Evolutionary conservation across 331 rosid species (phyloP).

Genomic region (Acacia concinna): DNA sequence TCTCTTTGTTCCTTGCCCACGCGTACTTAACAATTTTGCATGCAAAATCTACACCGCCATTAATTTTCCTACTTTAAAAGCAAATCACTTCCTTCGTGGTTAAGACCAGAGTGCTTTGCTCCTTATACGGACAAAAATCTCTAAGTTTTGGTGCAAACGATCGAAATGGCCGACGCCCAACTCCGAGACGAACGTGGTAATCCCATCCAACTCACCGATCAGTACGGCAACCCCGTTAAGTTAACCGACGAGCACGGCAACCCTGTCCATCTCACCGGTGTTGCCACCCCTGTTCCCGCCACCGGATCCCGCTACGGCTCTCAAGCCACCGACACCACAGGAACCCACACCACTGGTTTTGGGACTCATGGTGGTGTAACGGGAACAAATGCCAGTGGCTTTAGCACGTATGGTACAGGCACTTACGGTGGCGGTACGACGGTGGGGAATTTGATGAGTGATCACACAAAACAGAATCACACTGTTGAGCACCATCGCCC

Average conservation of each 20-base stretch:
- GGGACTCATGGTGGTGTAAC: slow-evolving; percentile 5
- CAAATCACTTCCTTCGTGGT: neutral
- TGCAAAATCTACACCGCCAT: slow-evolving; percentile 50
- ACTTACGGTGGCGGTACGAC: slow-evolving; percentile 26
- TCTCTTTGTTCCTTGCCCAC: slow-evolving; percentile 12
- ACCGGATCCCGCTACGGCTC: neutral
- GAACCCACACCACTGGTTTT: neutral
- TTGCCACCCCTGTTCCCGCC: slow-evolving; percentile 42
- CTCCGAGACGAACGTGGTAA: slow-evolving; percentile 62
- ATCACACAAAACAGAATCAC: slow-evolving; percentile 9
- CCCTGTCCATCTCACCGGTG: slow-evolving; percentile 65
- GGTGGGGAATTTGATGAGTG: slow-evolving; percentile 16
- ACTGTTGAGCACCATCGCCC: slow-evolving; percentile 42
- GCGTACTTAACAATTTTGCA: slow-evolving; percentile 33
- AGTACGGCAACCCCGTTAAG: slow-evolving; percentile 58
- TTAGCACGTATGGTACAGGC: slow-evolving; percentile 14
- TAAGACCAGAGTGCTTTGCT: neutral
- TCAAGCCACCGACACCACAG: neutral
- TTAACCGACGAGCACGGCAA: slow-evolving; percentile 70
- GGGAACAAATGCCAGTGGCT: neutral
- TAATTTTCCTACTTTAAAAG: neutral
- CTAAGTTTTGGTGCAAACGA: neutral
- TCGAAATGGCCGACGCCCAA: slow-evolving; percentile 51
- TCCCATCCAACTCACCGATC: slow-evolving; percentile 62
- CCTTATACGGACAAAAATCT: neutral